Evolutionary conservation across 805 yeast genomes (phyloP).

Genomic region (Metschnikowia anglica): DNA sequence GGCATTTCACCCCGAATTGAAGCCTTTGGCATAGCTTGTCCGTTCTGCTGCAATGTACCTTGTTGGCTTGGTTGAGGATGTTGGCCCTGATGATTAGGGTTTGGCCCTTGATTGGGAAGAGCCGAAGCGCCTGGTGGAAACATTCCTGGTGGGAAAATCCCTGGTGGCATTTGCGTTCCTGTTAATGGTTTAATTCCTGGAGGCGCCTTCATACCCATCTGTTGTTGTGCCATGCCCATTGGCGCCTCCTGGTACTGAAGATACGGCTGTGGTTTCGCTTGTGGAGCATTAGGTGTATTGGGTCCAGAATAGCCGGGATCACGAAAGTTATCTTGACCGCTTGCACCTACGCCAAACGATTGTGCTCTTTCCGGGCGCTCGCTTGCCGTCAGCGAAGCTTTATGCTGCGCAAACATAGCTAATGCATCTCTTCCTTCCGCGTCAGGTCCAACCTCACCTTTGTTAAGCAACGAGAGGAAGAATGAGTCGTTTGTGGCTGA

Average conservation of each 20-base stretch:
- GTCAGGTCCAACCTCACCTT: slow-evolving; percentile 22
- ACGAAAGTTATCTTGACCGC: background rate
- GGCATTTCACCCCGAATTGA: slow-evolving; percentile 8
- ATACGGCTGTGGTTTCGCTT: slow-evolving; percentile 2
- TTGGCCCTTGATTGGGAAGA: slow-evolving; percentile 3
- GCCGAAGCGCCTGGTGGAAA: slow-evolving; percentile 29
- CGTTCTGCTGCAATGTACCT: slow-evolving; percentile 18
- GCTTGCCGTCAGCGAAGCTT: background rate
- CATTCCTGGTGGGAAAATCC: slow-evolving; percentile 35
- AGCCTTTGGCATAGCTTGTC: background rate
- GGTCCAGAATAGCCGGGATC: background rate
- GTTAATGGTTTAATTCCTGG: slow-evolving; percentile 7
- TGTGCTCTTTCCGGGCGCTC: background rate
- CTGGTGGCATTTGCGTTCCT: slow-evolving; percentile 16
- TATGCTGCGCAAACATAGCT: background rate
- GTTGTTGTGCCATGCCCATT: slow-evolving; percentile 6
- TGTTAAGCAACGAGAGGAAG: slow-evolving; percentile 47
- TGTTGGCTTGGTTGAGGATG: slow-evolving; percentile 10
- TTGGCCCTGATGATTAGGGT: slow-evolving; percentile 10
- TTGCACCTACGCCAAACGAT: background rate
- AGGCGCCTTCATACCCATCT: slow-evolving; percentile 10
- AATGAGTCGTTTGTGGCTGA: slow-evolving; percentile 40
- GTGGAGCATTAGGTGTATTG: slow-evolving; percentile 2
- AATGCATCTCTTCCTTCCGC: background rate
- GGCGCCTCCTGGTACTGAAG: slow-evolving; percentile 5